Evolutionary conservation across 179 eudicot species (phyloP), one percentile per base, ranked within the genome.

Genomic region (Drosera spatulata): DNA sequence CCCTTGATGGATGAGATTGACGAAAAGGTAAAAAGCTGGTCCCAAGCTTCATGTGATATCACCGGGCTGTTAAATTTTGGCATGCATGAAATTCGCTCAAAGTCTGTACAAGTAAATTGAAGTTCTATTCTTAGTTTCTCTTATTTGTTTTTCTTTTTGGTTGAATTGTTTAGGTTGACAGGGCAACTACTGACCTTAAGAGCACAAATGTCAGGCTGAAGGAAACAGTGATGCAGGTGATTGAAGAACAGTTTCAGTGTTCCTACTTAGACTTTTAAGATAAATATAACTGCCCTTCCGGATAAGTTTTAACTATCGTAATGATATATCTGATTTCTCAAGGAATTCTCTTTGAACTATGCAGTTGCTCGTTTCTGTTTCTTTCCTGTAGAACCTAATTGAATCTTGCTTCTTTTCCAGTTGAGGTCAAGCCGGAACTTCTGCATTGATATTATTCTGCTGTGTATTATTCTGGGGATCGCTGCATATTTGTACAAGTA

Each of bases 1-100:
- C 99, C 99, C 59, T 61, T 93, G 74, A 89, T 93, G 99, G 99
- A 94, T 78, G 99, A 94, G 82, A 94, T 94, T 67, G 99, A 93
- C 61, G 70, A 84, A 39, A 93, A 93, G 99, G 99, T 93, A 71
- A 56, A 72, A 61, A 68, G 13, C 63, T 67, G 53, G 56, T 45
- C 44, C 37, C 53, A 2, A n/a, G 49, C 41, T 55, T 55, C 22
- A 38, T 45, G 60, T 15, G 54, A 46, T 48, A 39, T 54, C 7
- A 55, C 8, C 43, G 5, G 44, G 44, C 60, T 60, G 33, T 22
- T 22, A 22, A 22, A 22, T 22, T 22, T 22, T 22, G 33, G 33
- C 33, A 22, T 22, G 33, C 33, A 22, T 39, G 37, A 13, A 45
- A 41, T 50, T 46, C 45, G 39, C 7, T 43, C 7, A 55, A 15